Percentiles rank a stretch among this genome's conserved stretches.
phyloP scores from a whole-genome alignment of 345 rosid genomes.

The Gossypium arboreum region DNA sequence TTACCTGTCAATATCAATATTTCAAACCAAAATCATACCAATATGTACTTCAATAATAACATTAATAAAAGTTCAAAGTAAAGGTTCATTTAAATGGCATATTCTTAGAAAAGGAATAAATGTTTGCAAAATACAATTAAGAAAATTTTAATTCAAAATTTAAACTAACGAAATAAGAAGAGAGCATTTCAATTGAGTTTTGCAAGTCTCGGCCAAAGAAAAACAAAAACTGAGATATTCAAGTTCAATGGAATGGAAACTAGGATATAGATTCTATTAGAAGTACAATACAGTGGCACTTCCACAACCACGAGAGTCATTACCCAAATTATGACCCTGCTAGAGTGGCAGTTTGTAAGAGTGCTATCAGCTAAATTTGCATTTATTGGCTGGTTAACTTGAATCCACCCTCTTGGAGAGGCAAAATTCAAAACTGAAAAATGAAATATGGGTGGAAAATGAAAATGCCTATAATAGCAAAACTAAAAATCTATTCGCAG shows the following conservation, averaged over 20 bases:
- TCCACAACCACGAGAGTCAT: conserved; percentile 3
- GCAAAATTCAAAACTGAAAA: background rate
- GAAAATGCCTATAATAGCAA: background rate
- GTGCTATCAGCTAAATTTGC: background rate
- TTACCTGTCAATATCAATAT: conserved; percentile 52
- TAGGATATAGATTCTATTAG: background rate
- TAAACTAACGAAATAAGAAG: background rate
- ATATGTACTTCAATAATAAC: background rate
- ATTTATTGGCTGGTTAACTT: background rate
- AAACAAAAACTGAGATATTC: background rate
- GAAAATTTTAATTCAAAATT: background rate
- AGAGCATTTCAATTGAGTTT: conserved; percentile 1
- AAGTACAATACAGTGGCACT: background rate
- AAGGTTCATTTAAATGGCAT: background rate
- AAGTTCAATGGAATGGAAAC: background rate
- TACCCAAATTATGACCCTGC: background rate
- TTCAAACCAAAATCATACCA: conserved; percentile 12
- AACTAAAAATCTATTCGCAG: background rate
- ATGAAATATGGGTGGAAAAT: background rate
- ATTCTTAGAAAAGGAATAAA: background rate
- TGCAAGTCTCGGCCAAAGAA: background rate
- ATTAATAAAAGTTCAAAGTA: background rate
- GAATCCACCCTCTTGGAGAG: conserved; percentile 1
- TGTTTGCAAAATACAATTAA: background rate
- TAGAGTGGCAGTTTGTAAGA: background rate